Evolutionary conservation across 257 asterid species (phyloP), one percentile per base, ranked within the genome.

Genomic region (Echium plantagineum): DNA sequence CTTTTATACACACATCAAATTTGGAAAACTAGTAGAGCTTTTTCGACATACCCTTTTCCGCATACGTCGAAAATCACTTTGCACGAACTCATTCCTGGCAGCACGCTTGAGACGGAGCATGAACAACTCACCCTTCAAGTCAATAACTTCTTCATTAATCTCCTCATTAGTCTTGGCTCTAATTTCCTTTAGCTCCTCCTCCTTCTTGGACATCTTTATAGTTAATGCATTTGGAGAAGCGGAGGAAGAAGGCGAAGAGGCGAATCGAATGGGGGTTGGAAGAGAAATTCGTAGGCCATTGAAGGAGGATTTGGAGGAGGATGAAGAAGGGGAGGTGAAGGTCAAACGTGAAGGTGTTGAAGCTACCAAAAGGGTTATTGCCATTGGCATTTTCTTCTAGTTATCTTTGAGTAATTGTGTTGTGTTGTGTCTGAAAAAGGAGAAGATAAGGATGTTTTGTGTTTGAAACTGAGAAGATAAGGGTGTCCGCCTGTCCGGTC

Each of bases 91-190:
- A 49, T 81, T 93, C 61, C 96, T 77, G 31, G 95, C 97, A 21
- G 99, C 83, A 57, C 90, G 80, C 72, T 91, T 95, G 62, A 91
- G 93, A 58, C 97, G 97, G 59, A 93, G 94, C 99, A 93, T 93
- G 49, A 93, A 79, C 32, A 93, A 83, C 84, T 93, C 99, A 46
- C 99, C 99, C 73, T 93, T 89, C 48, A 89, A 85, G 80, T 89
- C 97, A 17, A 90, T 80, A 19, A 89, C 80, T 72, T 93, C 97
- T 72, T 93, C 95, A 51, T 89, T 73, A 7, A 93, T 75, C 75
- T 86, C 85, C n/a, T 93, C 96, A 0, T 91, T 78, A 5, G 97
- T 73, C 74, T 86, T 93, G 28, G 78, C 55, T 74, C 96, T 78
- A 16, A 93, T 81, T 49, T 84, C 95, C 71, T 80, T 89, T 81